Percentiles rank a stretch among this genome's conserved stretches.
These are phyloP conservation scores for Aschersonia sp. DNA, from an alignment of 2,329 filamentous ascomycete genomes.

Conservation along the genomic window DNA sequence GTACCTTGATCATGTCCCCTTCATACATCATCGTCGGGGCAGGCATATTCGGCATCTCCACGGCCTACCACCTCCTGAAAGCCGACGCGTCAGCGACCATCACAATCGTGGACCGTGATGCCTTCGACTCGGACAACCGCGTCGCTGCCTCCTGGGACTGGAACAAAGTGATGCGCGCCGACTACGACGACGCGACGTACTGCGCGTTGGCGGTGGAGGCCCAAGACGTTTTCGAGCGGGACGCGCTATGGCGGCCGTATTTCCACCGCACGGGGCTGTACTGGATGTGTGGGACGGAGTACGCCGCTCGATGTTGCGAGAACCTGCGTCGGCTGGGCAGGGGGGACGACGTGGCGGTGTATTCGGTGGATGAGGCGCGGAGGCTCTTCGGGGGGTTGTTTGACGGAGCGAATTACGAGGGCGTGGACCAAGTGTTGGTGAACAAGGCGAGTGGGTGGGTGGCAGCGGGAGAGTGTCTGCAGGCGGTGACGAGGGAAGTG, in stretches of 20 bases:
- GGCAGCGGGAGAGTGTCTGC: conserved; percentile 43
- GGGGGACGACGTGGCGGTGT: conserved; percentile 24
- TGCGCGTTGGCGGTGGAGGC: conserved; percentile 51
- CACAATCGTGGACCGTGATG: conserved; percentile 42
- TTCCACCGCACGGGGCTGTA: conserved; percentile 49
- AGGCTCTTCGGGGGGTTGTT: conserved; percentile 44
- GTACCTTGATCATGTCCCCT: no score
- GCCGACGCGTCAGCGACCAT: conserved; percentile 33
- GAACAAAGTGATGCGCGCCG: conserved; percentile 59
- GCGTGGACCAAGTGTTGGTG: conserved; percentile 42
- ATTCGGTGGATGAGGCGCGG: conserved; percentile 28
- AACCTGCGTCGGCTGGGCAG: conserved; percentile 34
- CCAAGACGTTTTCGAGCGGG: conserved; percentile 36
- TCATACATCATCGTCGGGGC: conserved; percentile 48
- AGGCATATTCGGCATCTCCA: conserved; percentile 52
- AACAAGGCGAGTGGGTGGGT: conserved; percentile 51
- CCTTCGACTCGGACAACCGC: conserved; percentile 29
- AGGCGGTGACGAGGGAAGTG: conserved; percentile 35
- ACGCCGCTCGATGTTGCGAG: conserved; percentile 34
- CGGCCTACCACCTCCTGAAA: conserved; percentile 46
- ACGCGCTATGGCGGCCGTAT: conserved; percentile 34
- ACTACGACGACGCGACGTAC: conserved; percentile 52
- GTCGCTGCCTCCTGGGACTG: conserved; percentile 56
- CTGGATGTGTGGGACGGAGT: conserved; percentile 36
- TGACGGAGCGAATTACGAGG: conserved; percentile 43